phyloP scores from a whole-genome alignment of 345 rosid genomes.

The Eucalyptus erythrocorys region DNA sequence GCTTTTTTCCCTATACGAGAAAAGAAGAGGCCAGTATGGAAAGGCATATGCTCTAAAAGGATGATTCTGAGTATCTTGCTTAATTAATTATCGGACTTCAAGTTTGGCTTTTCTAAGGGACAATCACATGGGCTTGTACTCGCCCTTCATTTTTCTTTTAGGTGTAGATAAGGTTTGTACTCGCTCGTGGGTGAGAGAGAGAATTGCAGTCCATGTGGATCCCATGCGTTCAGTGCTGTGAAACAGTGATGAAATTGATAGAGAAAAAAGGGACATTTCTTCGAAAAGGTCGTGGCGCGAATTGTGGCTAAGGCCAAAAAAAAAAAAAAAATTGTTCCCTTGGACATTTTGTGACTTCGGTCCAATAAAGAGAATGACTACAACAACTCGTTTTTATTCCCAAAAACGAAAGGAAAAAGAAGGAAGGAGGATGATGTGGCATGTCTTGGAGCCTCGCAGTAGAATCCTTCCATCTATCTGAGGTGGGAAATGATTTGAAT shows the following conservation, averaged over 20 bases:
- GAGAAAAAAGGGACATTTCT: neutral
- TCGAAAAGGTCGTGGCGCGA: neutral
- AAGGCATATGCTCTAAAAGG: slow-evolving; percentile 1
- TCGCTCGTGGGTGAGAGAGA: neutral
- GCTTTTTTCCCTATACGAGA: neutral
- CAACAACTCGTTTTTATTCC: neutral
- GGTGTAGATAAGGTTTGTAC: neutral
- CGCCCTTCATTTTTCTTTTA: neutral
- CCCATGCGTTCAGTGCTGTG: neutral
- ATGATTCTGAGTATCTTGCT: neutral
- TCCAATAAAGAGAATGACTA: neutral
- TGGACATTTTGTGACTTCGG: neutral
- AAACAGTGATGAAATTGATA: neutral
- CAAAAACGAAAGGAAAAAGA: neutral
- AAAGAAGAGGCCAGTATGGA: slow-evolving; percentile 19
- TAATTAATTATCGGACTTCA: neutral
- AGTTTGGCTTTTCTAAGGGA: slow-evolving; percentile 9
- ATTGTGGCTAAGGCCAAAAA: neutral
- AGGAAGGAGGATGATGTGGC: neutral
- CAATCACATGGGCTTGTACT: slow-evolving; percentile 26
- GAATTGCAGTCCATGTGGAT: neutral
- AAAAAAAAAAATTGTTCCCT: neutral
- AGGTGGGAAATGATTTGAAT: neutral
- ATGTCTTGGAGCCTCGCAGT: neutral
- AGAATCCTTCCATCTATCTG: neutral